phyloP scores from a whole-genome alignment of 2,329 filamentous ascomycete species.

The Neofusicoccum laricinum region DNA sequence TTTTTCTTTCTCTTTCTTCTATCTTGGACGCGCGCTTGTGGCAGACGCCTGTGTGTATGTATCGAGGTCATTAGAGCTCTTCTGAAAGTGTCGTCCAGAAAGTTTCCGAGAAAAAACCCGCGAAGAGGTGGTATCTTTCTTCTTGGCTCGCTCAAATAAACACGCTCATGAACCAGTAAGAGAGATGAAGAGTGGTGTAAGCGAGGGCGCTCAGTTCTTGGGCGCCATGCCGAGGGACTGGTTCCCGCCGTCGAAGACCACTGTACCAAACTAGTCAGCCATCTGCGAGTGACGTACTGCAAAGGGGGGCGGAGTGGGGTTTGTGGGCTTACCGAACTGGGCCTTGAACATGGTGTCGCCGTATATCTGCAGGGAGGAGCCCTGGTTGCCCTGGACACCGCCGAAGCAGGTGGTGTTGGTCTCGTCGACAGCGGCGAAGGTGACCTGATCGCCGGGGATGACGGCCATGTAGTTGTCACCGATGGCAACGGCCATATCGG shows the following conservation, averaged over 20 bases:
- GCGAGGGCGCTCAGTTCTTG: slow-evolving; percentile 22
- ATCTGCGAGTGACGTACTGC: not conserved
- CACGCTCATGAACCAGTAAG: not conserved
- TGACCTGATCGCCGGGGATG: slow-evolving; percentile 49
- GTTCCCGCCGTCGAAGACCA: slow-evolving; percentile 57
- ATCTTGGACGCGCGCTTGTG: not conserved
- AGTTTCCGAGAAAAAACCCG: not conserved
- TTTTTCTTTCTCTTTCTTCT: not conserved
- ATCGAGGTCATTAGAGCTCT: not conserved
- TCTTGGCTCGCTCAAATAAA: not conserved
- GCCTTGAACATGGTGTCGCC: slow-evolving; percentile 62
- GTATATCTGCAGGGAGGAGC: slow-evolving; percentile 57
- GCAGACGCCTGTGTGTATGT: not conserved
- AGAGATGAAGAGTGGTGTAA: not conserved
- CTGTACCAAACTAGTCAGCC: not conserved
- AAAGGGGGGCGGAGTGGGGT: not conserved
- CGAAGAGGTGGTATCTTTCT: not conserved
- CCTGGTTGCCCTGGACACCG: slow-evolving; percentile 59
- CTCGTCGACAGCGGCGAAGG: slow-evolving; percentile 36
- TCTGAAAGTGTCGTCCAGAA: not conserved
- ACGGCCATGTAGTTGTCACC: slow-evolving; percentile 57
- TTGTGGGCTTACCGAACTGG: slow-evolving; percentile 44
- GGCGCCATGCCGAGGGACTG: slow-evolving; percentile 53
- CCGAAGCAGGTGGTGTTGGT: slow-evolving; percentile 61
- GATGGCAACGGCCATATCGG: slow-evolving; percentile 52